A percentile compares a stretch with the other conserved stretches of the same genome.
Conservation (phyloP, 768 basidiomycete species). For the Boletus huronensis region DNA sequence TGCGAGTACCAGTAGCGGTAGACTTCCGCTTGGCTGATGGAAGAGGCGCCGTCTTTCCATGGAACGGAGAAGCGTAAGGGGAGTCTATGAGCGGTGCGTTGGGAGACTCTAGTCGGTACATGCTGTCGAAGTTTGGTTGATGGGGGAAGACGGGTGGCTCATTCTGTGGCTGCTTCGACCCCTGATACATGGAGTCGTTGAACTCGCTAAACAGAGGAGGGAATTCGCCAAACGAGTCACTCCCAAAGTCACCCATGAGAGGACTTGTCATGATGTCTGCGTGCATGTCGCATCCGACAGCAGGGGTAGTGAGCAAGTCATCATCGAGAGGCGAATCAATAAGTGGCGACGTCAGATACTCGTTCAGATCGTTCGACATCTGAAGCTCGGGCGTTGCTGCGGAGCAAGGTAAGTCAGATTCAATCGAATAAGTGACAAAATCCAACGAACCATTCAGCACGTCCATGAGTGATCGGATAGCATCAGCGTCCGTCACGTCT, state of each 20-base stretch:
- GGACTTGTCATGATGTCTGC: conserved; percentile 44
- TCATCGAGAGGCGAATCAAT: conserved; percentile 48
- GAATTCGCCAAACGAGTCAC: conserved; percentile 31
- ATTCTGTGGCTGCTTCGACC: conserved; percentile 9
- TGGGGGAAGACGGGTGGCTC: conserved; percentile 9
- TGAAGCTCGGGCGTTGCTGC: conserved; percentile 38
- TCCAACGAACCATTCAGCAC: conserved; percentile 36
- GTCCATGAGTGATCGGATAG: conserved; percentile 39
- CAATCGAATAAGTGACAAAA: fast-evolving
- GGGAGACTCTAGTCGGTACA: conserved; percentile 50
- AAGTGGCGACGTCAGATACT: conserved; percentile 46
- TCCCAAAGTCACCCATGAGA: conserved; percentile 33
- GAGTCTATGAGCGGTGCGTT: conserved; percentile 46
- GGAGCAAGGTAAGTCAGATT: not conserved
- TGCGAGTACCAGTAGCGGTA: conserved; percentile 64
- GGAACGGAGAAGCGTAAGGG: conserved; percentile 30
- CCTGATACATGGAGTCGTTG: conserved; percentile 14
- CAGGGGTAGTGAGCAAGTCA: conserved; percentile 42
- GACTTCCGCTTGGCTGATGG: conserved; percentile 28
- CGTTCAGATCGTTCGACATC: conserved; percentile 36
- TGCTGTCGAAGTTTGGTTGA: conserved; percentile 30
- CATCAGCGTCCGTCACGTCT: conserved; percentile 24
- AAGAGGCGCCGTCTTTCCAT: conserved; percentile 9
- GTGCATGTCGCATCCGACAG: conserved; percentile 34
- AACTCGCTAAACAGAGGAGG: conserved; percentile 33